Conservation (phyloP, 345 rosid species). For the Lepidium didymum region DNA sequence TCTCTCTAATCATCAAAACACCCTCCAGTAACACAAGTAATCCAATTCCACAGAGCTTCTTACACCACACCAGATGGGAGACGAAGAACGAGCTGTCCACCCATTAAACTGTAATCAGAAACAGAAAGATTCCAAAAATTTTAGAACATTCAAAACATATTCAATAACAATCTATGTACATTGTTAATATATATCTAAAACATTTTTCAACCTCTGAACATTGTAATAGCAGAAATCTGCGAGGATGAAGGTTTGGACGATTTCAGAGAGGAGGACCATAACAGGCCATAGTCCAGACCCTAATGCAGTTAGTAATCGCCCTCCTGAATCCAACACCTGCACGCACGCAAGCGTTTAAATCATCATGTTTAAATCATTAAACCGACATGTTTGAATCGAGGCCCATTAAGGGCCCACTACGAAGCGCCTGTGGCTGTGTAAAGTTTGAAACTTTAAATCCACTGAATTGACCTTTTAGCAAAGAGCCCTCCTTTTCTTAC, state of each 20-base stretch:
- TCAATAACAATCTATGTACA: neutral
- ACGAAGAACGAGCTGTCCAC: conserved; percentile 85
- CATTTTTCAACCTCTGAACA: conserved; percentile 42
- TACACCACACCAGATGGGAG: conserved; percentile 85
- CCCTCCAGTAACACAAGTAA: neutral
- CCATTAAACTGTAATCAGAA: conserved; percentile 50
- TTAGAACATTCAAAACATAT: neutral
- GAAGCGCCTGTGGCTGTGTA: neutral
- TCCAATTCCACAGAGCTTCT: neutral
- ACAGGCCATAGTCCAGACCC: conserved; percentile 91
- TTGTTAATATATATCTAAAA: neutral
- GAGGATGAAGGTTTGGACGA: conserved; percentile 80
- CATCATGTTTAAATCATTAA: too few species aligned
- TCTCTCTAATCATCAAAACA: neutral
- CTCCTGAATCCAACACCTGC: conserved; percentile 72
- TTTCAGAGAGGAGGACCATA: conserved; percentile 76
- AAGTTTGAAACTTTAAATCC: neutral
- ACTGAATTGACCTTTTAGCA: neutral
- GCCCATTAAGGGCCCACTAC: neutral
- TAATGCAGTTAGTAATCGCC: conserved; percentile 59
- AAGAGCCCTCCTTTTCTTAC: neutral
- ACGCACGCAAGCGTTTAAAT: neutral
- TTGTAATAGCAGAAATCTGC: conserved; percentile 90
- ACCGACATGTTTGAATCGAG: neutral
- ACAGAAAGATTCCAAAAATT: neutral